Percentiles rank a stretch among this genome's conserved stretches.
phyloP scores from a whole-genome alignment of 768 basidiomycete genomes.

The Porpolomopsis calyptriformis region DNA sequence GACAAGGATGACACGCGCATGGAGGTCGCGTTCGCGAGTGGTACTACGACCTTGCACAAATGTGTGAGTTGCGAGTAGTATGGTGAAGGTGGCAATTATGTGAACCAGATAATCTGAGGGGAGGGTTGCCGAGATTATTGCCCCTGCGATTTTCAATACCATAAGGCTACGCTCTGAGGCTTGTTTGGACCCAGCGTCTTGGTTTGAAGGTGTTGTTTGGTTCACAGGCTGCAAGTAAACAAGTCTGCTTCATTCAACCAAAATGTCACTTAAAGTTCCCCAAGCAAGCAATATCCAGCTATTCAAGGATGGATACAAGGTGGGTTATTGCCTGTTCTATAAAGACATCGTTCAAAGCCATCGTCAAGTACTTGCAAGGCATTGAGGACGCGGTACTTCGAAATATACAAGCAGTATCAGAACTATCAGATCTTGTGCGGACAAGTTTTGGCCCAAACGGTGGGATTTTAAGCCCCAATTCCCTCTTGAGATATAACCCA shows the following conservation, averaged over 20 bases:
- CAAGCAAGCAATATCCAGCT: conserved; percentile 81
- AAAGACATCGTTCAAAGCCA: background rate
- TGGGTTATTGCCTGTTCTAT: conserved; percentile 15
- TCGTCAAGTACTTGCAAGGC: conserved; percentile 46
- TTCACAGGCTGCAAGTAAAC: background rate
- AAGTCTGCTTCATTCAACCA: background rate
- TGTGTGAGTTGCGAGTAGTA: conserved; percentile 39
- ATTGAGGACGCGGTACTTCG: conserved; percentile 95
- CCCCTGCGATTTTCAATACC: conserved; percentile 43
- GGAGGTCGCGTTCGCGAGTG: conserved; percentile 62
- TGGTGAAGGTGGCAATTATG: conserved; percentile 32
- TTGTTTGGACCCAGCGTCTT: too few relatives aligned
- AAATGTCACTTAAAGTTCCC: conserved; percentile 91
- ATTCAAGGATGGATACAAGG: conserved; percentile 98
- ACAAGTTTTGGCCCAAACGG: conserved; percentile 97
- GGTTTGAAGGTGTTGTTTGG: too few relatives aligned
- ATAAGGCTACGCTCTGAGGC: conserved; percentile 19
- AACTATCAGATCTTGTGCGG: conserved; percentile 88
- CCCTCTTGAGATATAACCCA: background rate
- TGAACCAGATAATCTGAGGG: conserved; percentile 52
- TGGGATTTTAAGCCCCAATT: conserved; percentile 28
- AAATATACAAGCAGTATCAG: conserved; percentile 93
- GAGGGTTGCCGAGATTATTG: conserved; percentile 31
- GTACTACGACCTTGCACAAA: conserved; percentile 65
- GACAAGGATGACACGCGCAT: conserved; percentile 58